Conservation (phyloP, 139 green algal genomes). For the Chlamydomonas asymmetrica region DNA sequence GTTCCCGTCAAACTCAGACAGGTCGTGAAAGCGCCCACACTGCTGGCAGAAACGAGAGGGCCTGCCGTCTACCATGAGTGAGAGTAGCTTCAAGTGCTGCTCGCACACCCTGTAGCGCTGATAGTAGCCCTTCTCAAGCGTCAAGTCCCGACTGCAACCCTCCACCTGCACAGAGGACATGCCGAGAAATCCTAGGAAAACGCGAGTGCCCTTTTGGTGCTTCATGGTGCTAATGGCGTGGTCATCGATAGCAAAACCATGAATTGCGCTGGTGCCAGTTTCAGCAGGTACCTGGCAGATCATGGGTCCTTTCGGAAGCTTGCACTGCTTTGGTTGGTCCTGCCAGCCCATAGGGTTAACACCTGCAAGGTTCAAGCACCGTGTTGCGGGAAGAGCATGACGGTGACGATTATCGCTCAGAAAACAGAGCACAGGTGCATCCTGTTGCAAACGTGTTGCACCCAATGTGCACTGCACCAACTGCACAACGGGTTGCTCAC, state of each 20-base stretch:
- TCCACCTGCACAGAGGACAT: constrained; percentile 47
- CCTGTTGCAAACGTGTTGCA: too few relatives aligned
- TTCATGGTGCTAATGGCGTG: neutral
- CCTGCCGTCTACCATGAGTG: constrained; percentile 25
- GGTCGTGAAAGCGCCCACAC: constrained; percentile 24
- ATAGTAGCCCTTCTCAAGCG: constrained; percentile 54
- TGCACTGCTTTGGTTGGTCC: neutral
- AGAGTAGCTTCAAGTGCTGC: constrained; percentile 49
- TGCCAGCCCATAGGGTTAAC: constrained; percentile 14
- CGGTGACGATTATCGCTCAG: too few relatives aligned
- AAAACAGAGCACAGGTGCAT: too few relatives aligned
- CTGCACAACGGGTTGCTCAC: too few relatives aligned
- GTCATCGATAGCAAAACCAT: neutral
- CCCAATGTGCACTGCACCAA: too few relatives aligned
- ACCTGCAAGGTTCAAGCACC: too few relatives aligned
- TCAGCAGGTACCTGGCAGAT: constrained; percentile 7
- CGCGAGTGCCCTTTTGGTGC: neutral
- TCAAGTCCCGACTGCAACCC: constrained; percentile 47
- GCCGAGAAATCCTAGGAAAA: neutral
- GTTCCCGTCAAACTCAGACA: constrained; percentile 30
- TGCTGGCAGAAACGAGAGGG: constrained; percentile 20
- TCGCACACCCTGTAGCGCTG: constrained; percentile 67
- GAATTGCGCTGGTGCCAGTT: neutral
- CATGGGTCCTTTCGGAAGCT: constrained; percentile 1
- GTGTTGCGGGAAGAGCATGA: too few relatives aligned